phyloP scores from a whole-genome alignment of 768 basidiomycete genomes.

The Trametes coccinea region DNA sequence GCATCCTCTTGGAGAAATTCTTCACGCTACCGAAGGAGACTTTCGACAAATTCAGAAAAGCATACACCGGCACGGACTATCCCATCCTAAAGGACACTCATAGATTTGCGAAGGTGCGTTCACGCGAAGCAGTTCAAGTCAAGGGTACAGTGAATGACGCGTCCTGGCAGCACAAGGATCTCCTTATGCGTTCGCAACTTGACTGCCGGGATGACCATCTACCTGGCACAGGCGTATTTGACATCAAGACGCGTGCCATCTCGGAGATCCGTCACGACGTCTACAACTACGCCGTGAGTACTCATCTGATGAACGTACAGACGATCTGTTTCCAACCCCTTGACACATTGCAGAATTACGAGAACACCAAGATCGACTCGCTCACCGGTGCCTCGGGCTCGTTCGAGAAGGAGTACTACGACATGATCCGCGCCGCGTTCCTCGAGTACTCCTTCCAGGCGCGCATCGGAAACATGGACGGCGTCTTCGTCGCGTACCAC shows the following conservation, averaged over 20 bases:
- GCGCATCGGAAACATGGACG: constrained; percentile 96
- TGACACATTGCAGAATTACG: constrained; percentile 56
- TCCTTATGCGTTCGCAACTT: constrained; percentile 94
- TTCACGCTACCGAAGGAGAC: constrained; percentile 66
- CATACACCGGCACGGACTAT: not conserved
- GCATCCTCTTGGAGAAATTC: constrained; percentile 86
- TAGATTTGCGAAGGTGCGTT: constrained; percentile 76
- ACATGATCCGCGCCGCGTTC: constrained; percentile 91
- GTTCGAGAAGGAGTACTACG: constrained; percentile 94
- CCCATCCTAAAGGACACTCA: constrained; percentile 63
- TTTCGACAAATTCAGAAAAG: constrained; percentile 57
- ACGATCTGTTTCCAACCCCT: no score
- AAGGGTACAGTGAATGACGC: not conserved
- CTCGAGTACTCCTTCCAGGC: constrained; percentile 91
- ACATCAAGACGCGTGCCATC: constrained; percentile 93
- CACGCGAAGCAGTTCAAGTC: not conserved
- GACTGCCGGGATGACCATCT: constrained; percentile 81
- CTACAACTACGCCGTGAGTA: constrained; percentile 71
- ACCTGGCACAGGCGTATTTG: constrained; percentile 91
- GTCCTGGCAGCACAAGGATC: constrained; percentile 48
- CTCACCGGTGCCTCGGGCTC: constrained; percentile 68
- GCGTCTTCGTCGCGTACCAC: constrained; percentile 85
- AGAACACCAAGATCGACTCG: constrained; percentile 71
- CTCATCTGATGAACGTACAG: not conserved
- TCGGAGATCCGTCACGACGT: constrained; percentile 82